Evolutionary conservation across 768 basidiomycete genomes (phyloP), one percentile per base, ranked within the genome.

Genomic region (Kwoniella heveanensis): DNA sequence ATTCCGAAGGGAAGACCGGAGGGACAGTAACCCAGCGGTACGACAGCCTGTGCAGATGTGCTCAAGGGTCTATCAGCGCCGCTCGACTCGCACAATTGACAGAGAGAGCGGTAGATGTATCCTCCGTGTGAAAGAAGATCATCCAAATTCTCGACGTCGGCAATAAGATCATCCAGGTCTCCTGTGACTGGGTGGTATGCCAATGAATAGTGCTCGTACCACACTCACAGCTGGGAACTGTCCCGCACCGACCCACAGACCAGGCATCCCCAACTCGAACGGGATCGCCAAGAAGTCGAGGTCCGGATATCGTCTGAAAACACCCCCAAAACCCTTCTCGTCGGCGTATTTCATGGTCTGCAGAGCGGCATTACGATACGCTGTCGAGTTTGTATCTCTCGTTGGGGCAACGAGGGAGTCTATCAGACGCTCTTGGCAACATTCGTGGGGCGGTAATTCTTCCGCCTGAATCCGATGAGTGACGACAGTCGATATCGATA

Each of bases 381-480:
- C 15, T 17, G 9, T 17, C 8, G 39, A 44, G 17, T 67, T 29
- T 64, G 58, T 19, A 69, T 61, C 2, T 67, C 62, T 19, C 46
- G 55, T 17, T 19, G 52, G 27, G 15, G 52, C 27, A 22, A 32
- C n/a, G 27, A 53, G 52, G 27, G 52, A 27, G 29, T 27, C 8
- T 48, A 77, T 32, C 17, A 72, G 58, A 13, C 50, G 64, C 44
- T 77, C 50, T 53, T 77, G 75, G 46, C 75, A 77, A 60, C 75
- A 77, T 58, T 72, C 66, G 46, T 65, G 63, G 1, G 72, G 70
- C 9, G 68, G 57, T 17, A 77, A 64, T 50, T 77, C 75, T 47
- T 70, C 21, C 26, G 57, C 37, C 47, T 60, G 46, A 27, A 51
- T 6, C 3, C 17, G 50, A 52, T 36, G 32, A 13, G 6, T 36